Evolutionary conservation across 1,139 yeast genomes (phyloP).

Genomic region (Pichia inconspicua): DNA sequence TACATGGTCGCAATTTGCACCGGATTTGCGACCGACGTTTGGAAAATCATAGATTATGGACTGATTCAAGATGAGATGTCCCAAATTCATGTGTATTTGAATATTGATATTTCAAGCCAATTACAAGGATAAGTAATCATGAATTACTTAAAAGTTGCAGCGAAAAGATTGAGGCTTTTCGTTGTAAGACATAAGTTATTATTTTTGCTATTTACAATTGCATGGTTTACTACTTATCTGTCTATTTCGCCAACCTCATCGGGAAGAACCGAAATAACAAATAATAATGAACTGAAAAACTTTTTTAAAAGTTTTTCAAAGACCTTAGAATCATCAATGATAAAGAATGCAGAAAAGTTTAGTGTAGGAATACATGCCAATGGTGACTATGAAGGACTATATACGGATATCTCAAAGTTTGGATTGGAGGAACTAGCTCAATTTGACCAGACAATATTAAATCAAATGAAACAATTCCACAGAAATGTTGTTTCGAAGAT

Average conservation of each 20-base stretch:
- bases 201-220: not conserved
- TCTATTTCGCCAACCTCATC: not conserved
- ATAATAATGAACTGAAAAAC: not conserved
- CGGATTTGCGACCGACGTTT: no score
- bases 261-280: not conserved
- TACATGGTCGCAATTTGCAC: no score
- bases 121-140: no score
- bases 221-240: not conserved
- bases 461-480: slow-evolving; percentile 18
- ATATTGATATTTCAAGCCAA: no score
- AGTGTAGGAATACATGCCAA: not conserved
- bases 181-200: not conserved
- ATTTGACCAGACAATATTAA: slow-evolving; percentile 16
- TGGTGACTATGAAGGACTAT: not conserved
- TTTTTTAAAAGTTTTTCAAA: not conserved
- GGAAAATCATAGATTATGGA: no score
- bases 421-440: not conserved
- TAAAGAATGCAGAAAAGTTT: not conserved
- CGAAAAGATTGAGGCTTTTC: not conserved
- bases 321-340: not conserved
- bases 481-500: slow-evolving; percentile 13
- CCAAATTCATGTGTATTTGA: no score
- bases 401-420: slow-evolving; percentile 1
- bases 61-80: no score
- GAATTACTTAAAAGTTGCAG: not conserved